phyloP scores from a whole-genome alignment of 2,329 filamentous ascomycete genomes.

The Pseudodiploospora longispora region DNA sequence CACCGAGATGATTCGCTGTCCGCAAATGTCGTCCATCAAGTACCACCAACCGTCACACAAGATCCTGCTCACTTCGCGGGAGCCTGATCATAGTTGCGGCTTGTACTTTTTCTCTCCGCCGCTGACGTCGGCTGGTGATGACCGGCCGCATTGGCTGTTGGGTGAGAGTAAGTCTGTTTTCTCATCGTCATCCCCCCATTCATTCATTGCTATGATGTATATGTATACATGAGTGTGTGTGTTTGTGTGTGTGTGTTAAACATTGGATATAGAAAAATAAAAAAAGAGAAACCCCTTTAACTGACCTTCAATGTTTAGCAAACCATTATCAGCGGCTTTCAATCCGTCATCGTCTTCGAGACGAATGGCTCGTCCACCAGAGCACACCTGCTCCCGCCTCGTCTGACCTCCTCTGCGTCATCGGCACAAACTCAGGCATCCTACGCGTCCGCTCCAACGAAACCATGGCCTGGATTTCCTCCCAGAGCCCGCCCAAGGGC shows the following conservation, averaged over 20 bases:
- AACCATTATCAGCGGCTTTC: constrained; percentile 24
- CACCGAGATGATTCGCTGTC: constrained; percentile 29
- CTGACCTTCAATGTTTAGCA: constrained; percentile 14
- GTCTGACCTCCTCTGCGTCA: constrained; percentile 34
- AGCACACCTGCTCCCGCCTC: constrained; percentile 33
- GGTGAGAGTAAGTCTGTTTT: constrained; percentile 22
- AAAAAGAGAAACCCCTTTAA: neutral
- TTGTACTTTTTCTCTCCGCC: constrained; percentile 32
- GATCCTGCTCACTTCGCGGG: constrained; percentile 34
- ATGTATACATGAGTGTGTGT: neutral
- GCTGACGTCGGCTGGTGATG: constrained; percentile 17
- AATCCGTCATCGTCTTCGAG: constrained; percentile 16
- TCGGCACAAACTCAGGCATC: constrained; percentile 43
- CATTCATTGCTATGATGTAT: neutral
- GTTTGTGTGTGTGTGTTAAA: neutral
- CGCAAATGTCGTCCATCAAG: constrained; percentile 38
- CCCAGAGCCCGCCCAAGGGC: constrained; percentile 6
- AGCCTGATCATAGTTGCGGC: constrained; percentile 22
- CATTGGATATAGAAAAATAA: neutral
- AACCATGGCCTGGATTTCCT: constrained; percentile 26
- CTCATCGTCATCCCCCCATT: neutral
- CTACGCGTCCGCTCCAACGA: constrained; percentile 26
- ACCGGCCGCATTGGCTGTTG: constrained; percentile 29
- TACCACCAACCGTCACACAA: constrained; percentile 35
- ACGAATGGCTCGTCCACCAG: constrained; percentile 29